A percentile compares a stretch with the other conserved stretches of the same genome.
These are phyloP conservation scores for Hypoxylon sp. DNA, from an alignment of 2,329 filamentous ascomycete genomes.

Conservation along the genomic window DNA sequence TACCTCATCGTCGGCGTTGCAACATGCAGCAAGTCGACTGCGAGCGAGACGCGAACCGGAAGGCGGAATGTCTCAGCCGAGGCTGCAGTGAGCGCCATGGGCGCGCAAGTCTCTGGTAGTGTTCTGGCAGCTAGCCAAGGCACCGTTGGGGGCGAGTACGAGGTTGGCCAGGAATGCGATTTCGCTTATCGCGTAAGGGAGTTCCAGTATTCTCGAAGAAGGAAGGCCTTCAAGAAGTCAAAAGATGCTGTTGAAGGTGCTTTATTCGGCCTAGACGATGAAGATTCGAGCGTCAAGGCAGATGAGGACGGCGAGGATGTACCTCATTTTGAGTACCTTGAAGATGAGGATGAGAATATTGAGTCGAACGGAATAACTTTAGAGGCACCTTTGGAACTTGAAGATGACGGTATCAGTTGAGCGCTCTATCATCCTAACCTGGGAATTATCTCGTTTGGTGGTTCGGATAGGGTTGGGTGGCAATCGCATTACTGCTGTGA, in stretches of 20 bases:
- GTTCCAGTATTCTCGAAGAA: slow-evolving; percentile 14
- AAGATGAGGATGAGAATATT: slow-evolving; percentile 11
- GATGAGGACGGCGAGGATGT: slow-evolving; percentile 11
- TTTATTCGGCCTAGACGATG: slow-evolving; percentile 5
- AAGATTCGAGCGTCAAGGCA: background rate
- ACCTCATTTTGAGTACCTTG: slow-evolving; percentile 12
- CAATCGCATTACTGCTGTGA: too few species aligned
- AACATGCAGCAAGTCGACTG: slow-evolving; percentile 4
- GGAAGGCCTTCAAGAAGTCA: slow-evolving; percentile 16
- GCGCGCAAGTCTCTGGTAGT: background rate
- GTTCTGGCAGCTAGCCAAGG: slow-evolving; percentile 3
- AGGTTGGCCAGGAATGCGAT: slow-evolving; percentile 10
- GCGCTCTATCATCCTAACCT: background rate
- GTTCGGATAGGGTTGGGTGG: background rate
- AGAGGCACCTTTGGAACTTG: background rate
- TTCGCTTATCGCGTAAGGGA: slow-evolving; percentile 16
- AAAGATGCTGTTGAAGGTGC: slow-evolving; percentile 7
- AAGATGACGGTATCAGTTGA: background rate
- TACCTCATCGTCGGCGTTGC: slow-evolving; percentile 15
- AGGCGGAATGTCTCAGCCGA: background rate
- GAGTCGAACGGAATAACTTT: background rate
- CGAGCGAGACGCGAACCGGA: slow-evolving; percentile 1
- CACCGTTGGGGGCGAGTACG: slow-evolving; percentile 5
- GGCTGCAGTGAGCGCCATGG: background rate
- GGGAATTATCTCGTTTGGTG: background rate